phyloP scores from a whole-genome alignment of 306 rosid genomes.

The Dalbergia cultrata region DNA sequence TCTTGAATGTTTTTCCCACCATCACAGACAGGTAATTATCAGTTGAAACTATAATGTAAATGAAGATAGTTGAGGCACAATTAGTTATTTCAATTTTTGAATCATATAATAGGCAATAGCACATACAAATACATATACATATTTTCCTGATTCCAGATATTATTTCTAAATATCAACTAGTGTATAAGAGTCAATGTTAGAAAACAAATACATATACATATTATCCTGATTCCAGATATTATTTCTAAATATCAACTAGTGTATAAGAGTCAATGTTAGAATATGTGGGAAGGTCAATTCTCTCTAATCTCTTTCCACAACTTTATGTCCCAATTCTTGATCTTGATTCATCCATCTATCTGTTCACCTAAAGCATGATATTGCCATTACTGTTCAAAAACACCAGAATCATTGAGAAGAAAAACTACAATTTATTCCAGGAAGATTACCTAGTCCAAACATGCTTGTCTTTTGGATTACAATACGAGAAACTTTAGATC shows the following conservation, averaged over 20 bases:
- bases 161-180: conserved; percentile 23
- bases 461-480: conserved; percentile 83
- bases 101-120: not conserved
- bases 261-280: conserved; percentile 10
- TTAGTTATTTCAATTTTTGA: conserved; percentile 4
- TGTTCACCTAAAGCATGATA: conserved; percentile 14
- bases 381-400: not conserved
- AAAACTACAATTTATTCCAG: conserved; percentile 17
- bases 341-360: conserved; percentile 9
- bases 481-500: conserved; percentile 81
- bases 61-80: conserved; percentile 14
- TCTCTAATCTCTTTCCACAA: conserved; percentile 1
- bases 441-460: conserved; percentile 89
- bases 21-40: conserved; percentile 17
- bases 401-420: conserved; percentile 11
- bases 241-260: conserved; percentile 24
- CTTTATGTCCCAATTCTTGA: conserved; percentile 15
- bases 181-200: conserved; percentile 19
- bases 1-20: conserved; percentile 35
- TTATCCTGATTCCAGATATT: not conserved
- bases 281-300: not conserved
- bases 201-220: not conserved
- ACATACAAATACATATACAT: not conserved
- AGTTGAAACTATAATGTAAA: conserved; percentile 24
- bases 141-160: not conserved